These are phyloP conservation scores for Chaetothyriales sp. DNA, from an alignment of 2,329 filamentous ascomycete species.

Conservation along the genomic window DNA sequence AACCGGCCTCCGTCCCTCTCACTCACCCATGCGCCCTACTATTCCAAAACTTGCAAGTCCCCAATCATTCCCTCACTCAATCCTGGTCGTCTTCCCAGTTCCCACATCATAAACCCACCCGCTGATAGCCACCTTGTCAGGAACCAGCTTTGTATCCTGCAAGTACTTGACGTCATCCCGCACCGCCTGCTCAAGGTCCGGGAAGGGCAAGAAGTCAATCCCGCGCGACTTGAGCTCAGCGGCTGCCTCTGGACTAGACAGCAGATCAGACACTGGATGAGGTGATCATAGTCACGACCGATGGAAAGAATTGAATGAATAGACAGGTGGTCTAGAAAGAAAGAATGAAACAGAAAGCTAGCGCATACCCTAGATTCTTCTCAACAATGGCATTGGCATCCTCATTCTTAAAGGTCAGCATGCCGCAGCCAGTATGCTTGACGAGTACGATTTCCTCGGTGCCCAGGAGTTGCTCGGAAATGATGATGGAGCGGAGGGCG, in stretches of 20 bases:
- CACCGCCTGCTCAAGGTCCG: conserved; percentile 50
- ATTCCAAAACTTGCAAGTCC: no score
- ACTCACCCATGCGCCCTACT: no score
- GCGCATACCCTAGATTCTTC: conserved; percentile 41
- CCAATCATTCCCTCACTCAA: conserved; percentile 25
- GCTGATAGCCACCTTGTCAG: conserved; percentile 46
- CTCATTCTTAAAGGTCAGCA: conserved; percentile 54
- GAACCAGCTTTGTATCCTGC: conserved; percentile 43
- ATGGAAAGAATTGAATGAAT: no score
- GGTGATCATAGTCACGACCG: neutral
- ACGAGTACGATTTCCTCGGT: conserved; percentile 62
- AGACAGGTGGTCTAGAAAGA: neutral
- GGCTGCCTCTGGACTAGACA: conserved; percentile 8
- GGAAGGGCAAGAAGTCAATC: conserved; percentile 54
- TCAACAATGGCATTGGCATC: conserved; percentile 43
- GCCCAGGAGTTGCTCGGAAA: conserved; percentile 65
- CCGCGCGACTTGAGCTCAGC: conserved; percentile 16
- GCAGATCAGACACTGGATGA: no score
- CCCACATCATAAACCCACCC: conserved; percentile 71
- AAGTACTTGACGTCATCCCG: conserved; percentile 52
- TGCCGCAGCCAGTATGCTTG: conserved; percentile 63
- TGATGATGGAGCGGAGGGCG: conserved; percentile 59
- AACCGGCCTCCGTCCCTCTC: no score
- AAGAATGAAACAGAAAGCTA: neutral
- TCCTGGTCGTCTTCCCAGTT: conserved; percentile 47